Evolutionary conservation across 495 filamentous ascomycete genomes (phyloP).

Genomic region (Staphylotrichum longicolle): DNA sequence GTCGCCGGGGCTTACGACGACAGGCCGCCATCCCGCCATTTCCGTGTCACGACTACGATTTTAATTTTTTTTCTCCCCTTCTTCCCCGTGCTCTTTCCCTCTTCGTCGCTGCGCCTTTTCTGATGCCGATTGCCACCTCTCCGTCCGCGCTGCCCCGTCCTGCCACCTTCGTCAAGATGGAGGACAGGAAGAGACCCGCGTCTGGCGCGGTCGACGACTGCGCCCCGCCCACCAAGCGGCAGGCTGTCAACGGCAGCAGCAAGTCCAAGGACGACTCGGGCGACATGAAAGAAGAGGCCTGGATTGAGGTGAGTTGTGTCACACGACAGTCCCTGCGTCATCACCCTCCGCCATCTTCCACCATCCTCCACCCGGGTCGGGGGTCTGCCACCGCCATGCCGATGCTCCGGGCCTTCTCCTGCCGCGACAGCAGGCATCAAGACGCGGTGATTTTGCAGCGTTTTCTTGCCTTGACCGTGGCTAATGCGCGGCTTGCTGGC

Average conservation of each 20-base stretch:
- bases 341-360: slow-evolving; percentile 22
- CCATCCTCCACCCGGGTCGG: slow-evolving; percentile 10
- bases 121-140: slow-evolving; percentile 78
- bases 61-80: slow-evolving; percentile 35
- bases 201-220: slow-evolving; percentile 69
- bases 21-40: slow-evolving; percentile 37
- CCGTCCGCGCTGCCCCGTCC: slow-evolving; percentile 67
- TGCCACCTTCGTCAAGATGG: slow-evolving; percentile 77
- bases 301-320: slow-evolving; percentile 71
- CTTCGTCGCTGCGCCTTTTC: slow-evolving; percentile 43
- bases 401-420: slow-evolving; percentile 8
- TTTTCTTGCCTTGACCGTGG: slow-evolving; percentile 41
- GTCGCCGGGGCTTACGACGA: slow-evolving; percentile 10
- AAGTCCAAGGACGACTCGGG: slow-evolving; percentile 68
- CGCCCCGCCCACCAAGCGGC: slow-evolving; percentile 81
- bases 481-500: slow-evolving; percentile 51
- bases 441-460: slow-evolving; percentile 29
- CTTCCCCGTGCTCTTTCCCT: slow-evolving; percentile 29
- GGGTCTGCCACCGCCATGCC: slow-evolving; percentile 19
- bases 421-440: slow-evolving; percentile 24
- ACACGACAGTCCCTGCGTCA: slow-evolving; percentile 30
- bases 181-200: slow-evolving; percentile 92
- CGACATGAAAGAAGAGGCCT: slow-evolving; percentile 76
- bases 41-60: slow-evolving; percentile 25
- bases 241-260: slow-evolving; percentile 73